A percentile compares a stretch with the other conserved stretches of the same genome.
phyloP scores from a whole-genome alignment of 2,329 filamentous ascomycete species.

The Trichoderma afroharzianum region DNA sequence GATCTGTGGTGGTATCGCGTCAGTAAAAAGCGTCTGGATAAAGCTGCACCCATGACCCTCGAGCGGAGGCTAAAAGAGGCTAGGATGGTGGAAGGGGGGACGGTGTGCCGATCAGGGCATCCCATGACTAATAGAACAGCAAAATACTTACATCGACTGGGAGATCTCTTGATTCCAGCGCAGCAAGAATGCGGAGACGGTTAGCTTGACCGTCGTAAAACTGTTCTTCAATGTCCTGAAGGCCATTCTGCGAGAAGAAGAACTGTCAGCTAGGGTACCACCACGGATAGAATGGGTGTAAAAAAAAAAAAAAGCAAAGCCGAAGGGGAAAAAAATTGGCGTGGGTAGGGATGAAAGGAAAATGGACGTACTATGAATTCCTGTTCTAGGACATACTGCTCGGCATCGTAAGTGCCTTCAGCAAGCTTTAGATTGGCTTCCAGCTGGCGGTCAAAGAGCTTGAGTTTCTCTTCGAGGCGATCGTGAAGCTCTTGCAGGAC shows the following conservation, averaged over 20 bases:
- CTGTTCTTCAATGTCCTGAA: conserved; percentile 38
- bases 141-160: conserved; percentile 46
- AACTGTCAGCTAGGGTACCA: conserved; percentile 19
- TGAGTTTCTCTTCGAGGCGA: conserved; percentile 31
- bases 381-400: conserved; percentile 33
- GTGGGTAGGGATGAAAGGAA: conserved; percentile 20
- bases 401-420: conserved; percentile 36
- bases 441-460: conserved; percentile 31
- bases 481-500: conserved; percentile 48
- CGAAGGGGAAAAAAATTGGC: neutral
- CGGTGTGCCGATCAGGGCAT: neutral
- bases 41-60: neutral
- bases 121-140: conserved; percentile 14
- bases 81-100: neutral
- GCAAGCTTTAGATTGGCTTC: conserved; percentile 35
- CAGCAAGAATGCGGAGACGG: conserved; percentile 43
- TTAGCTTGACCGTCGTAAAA: conserved; percentile 46
- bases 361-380: conserved; percentile 37
- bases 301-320: neutral
- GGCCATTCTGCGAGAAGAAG: conserved; percentile 32
- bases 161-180: conserved; percentile 41
- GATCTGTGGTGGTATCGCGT: conserved; percentile 27
- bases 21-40: conserved; percentile 3
- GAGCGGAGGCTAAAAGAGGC: neutral
- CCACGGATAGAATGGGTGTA: neutral